A percentile compares a stretch with the other conserved stretches of the same genome.
Conservation (phyloP, 1,284 basidiomycete species). For the Heterobasidion occidentale region DNA sequence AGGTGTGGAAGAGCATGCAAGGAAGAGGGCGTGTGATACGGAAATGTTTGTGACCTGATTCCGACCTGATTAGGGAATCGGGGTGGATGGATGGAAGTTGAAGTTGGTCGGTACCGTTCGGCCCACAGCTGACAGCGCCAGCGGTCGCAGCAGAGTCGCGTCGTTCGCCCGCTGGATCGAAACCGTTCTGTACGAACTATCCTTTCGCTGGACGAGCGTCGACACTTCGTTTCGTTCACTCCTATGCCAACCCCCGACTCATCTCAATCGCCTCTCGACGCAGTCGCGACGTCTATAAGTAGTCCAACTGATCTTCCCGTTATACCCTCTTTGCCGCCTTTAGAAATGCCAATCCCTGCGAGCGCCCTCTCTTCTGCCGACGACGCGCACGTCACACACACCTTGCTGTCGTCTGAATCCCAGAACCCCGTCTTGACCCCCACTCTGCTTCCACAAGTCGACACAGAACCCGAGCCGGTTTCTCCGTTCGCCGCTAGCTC, state of each 20-base stretch:
- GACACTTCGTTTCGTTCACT: background rate
- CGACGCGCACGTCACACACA: background rate
- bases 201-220: background rate
- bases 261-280: background rate
- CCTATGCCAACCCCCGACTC: background rate
- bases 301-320: conserved; percentile 26
- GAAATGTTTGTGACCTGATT: no score
- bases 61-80: no score
- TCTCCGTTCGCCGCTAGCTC: conserved; percentile 15
- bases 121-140: no score
- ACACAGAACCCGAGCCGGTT: conserved; percentile 18
- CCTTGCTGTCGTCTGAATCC: background rate
- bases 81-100: no score
- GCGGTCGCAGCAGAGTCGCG: no score
- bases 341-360: conserved; percentile 30
- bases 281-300: conserved; percentile 1
- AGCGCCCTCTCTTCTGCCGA: conserved; percentile 7
- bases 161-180: no score
- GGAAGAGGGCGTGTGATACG: no score
- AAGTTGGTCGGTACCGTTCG: no score
- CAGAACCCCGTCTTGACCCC: conserved; percentile 1
- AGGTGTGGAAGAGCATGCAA: no score
- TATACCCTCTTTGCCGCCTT: conserved; percentile 38
- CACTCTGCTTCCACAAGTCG: conserved; percentile 18
- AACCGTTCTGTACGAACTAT: background rate